phyloP scores from a whole-genome alignment of 108 stramenopile species.

The Schizochytrium sp. region DNA sequence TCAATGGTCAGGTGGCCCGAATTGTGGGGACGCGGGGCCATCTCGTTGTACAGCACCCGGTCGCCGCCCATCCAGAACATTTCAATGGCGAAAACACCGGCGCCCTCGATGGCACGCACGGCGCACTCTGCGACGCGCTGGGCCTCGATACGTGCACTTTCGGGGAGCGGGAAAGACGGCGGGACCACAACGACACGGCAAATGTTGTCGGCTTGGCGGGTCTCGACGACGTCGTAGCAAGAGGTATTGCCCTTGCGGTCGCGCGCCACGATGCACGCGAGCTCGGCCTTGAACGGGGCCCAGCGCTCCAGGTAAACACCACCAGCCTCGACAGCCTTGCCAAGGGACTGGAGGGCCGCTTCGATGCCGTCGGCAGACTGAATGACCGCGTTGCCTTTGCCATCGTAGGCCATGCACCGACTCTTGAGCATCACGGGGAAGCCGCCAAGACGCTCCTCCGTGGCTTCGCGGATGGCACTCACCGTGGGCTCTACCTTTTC shows the following conservation, averaged over 20 bases:
- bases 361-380: slow-evolving; percentile 43
- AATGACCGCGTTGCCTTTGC: slow-evolving; percentile 85
- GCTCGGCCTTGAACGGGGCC: slow-evolving; percentile 79
- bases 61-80: slow-evolving; percentile 64
- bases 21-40: slow-evolving; percentile 95
- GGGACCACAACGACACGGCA: slow-evolving; percentile 84
- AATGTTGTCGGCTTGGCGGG: slow-evolving; percentile 86
- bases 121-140: slow-evolving; percentile 62
- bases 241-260: slow-evolving; percentile 54
- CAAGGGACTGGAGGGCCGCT: slow-evolving; percentile 35
- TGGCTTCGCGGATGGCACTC: slow-evolving; percentile 42
- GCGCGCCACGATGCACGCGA: slow-evolving; percentile 93
- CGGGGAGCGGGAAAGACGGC: slow-evolving; percentile 50
- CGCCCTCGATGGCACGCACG: slow-evolving; percentile 65
- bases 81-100: slow-evolving; percentile 92
- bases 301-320: slow-evolving; percentile 87
- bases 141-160: slow-evolving; percentile 49
- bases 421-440: slow-evolving; percentile 93
- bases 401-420: slow-evolving; percentile 87
- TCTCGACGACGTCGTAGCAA: slow-evolving; percentile 87
- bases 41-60: slow-evolving; percentile 81
- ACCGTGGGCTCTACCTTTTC: slow-evolving; percentile 53
- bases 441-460: slow-evolving; percentile 42
- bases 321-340: slow-evolving; percentile 18
- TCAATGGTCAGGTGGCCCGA: slow-evolving; percentile 99